A percentile compares a stretch with the other conserved stretches of the same genome.
Conservation (phyloP, 345 rosid genomes). For the Geranium brycei region DNA sequence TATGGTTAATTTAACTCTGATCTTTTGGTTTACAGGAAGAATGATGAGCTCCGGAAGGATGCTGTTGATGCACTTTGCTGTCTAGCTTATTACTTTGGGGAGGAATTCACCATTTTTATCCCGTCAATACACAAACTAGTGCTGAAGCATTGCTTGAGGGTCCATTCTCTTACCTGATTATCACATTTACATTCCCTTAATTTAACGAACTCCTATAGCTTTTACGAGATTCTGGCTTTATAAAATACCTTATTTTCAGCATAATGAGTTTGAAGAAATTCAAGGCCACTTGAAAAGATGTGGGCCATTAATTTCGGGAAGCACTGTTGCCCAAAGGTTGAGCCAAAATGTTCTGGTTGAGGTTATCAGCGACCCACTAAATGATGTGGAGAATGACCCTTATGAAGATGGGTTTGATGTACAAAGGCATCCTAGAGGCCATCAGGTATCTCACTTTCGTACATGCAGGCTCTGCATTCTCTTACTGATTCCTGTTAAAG, state of each 20-base stretch:
- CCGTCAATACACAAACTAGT: slow-evolving; percentile 86
- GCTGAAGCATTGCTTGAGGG: slow-evolving; percentile 63
- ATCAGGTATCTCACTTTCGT: slow-evolving; percentile 39
- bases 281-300: slow-evolving; percentile 66
- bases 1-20: not conserved
- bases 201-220: not conserved
- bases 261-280: slow-evolving; percentile 93
- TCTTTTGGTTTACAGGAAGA: slow-evolving; percentile 40
- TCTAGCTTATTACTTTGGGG: slow-evolving; percentile 95
- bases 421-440: slow-evolving; percentile 40
- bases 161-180: slow-evolving; percentile 12
- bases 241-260: slow-evolving; percentile 36
- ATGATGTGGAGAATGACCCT: slow-evolving; percentile 69
- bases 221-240: slow-evolving; percentile 2
- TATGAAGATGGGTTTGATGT: slow-evolving; percentile 67
- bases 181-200: not conserved
- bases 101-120: slow-evolving; percentile 87
- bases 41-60: slow-evolving; percentile 84
- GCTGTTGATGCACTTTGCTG: slow-evolving; percentile 97
- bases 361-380: slow-evolving; percentile 76
- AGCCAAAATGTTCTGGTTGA: slow-evolving; percentile 65
- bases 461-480: not conserved
- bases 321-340: slow-evolving; percentile 72
- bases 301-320: slow-evolving; percentile 74
- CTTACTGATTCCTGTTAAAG: not conserved